Evolutionary conservation across 192 early-diverging fungal genomes (phyloP), one percentile per base, ranked within the genome.

Genomic region (Diversispora epigaea): DNA sequence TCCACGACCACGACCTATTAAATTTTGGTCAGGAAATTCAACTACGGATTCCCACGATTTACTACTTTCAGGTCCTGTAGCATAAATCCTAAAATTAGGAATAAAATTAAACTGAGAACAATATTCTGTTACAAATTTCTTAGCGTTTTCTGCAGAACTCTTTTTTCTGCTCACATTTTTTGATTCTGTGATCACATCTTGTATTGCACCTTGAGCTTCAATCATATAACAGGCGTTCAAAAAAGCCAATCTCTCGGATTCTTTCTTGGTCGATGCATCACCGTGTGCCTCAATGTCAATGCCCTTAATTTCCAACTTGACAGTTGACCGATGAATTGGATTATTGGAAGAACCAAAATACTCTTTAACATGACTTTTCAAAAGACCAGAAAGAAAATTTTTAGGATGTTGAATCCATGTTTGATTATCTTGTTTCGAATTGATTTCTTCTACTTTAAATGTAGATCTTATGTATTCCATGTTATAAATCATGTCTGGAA

Each of bases 251-350:
- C 73, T 84, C 45, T 84, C 82, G 0, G 82, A 80, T 44, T 84
- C 80, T 63, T 84, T 84, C 32, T 84, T 84, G 47, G 76, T 81
- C 70, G 68, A 76, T 57, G 76, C 76, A 44, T 84, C 82, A 41
- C 82, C 82, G 8, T 72, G 47, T 21, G 73, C 80, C 9, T 56
- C 55, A n/a, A 82, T 77, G 8, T 68, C 63, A 32, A n/a, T 49
- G 4, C 55, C 72, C 3, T 11, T 22, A 58, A 74, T 58, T 22
- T 74, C 25, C 10, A 74, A n/a, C 5, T 43, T 74, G 1, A 74
- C 40, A 21, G 72, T 74, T 1, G 72, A 57, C 19, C 72, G 41
- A 62, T 62, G 60, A 6, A 74, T 50, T 74, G n/a, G 57, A 58
- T 74, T 55, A 22, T 74, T 45, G 63, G 17, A 45, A 60, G 60